These are phyloP conservation scores for Microdochium bolleyi DNA, from an alignment of 2,329 filamentous ascomycete genomes.

Conservation along the genomic window DNA sequence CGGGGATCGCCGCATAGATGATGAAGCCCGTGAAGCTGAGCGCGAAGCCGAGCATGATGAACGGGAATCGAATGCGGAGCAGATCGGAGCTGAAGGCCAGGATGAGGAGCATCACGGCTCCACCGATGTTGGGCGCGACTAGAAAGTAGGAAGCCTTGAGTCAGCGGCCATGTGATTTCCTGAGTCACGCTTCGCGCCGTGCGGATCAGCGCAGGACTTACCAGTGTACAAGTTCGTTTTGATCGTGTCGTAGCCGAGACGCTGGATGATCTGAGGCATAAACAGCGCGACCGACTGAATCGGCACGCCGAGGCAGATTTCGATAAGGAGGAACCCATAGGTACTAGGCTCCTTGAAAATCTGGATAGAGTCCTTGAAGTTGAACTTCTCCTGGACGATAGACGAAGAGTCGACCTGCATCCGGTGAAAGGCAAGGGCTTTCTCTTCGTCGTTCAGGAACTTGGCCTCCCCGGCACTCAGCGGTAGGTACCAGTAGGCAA, in stretches of 20 bases:
- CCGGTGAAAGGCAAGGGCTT: constrained; percentile 60
- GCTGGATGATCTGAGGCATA: constrained; percentile 45
- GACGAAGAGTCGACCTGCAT: constrained; percentile 70
- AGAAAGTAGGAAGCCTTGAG: too few relatives aligned
- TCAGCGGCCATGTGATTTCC: too few relatives aligned
- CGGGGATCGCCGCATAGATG: constrained; percentile 64
- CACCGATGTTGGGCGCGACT: constrained; percentile 70
- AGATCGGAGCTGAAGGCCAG: constrained; percentile 65
- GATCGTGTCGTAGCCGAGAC: constrained; percentile 38
- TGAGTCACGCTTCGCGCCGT: too few relatives aligned
- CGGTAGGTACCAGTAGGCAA: constrained; percentile 65
- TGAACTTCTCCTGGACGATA: constrained; percentile 43
- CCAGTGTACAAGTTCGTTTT: constrained; percentile 65
- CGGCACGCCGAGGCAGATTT: constrained; percentile 52
- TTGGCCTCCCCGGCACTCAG: constrained; percentile 52
- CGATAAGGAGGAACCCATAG: constrained; percentile 42
- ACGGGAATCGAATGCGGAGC: constrained; percentile 60
- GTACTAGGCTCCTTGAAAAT: constrained; percentile 43
- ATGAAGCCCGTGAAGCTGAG: constrained; percentile 73
- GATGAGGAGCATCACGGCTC: constrained; percentile 63
- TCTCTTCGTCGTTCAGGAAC: constrained; percentile 61
- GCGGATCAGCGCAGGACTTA: not conserved
- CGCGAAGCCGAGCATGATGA: constrained; percentile 64
- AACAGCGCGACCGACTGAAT: constrained; percentile 47
- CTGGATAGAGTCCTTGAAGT: constrained; percentile 38